Evolutionary conservation across 495 filamentous ascomycete genomes (phyloP).

Genomic region (Filosporella fistucella): DNA sequence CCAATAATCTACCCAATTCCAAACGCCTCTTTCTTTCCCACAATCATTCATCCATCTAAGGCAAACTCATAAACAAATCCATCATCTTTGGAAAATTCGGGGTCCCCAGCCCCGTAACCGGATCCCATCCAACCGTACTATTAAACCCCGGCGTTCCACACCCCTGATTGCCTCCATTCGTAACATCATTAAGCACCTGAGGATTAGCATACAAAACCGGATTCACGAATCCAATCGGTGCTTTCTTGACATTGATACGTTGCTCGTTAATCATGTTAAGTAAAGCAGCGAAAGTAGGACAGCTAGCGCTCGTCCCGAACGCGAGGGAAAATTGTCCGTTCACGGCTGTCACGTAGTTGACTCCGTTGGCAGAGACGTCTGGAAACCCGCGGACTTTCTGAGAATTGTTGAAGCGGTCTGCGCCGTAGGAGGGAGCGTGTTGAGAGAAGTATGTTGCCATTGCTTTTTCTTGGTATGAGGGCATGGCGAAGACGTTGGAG

Average conservation of each 20-base stretch:
- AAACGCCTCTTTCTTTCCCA: no score
- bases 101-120: slow-evolving; percentile 14
- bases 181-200: slow-evolving; percentile 58
- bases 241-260: slow-evolving; percentile 46
- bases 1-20: no score
- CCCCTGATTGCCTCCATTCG: slow-evolving; percentile 50
- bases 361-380: slow-evolving; percentile 59
- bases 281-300: slow-evolving; percentile 37
- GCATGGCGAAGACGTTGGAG: slow-evolving; percentile 59
- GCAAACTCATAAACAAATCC: slow-evolving; percentile 35
- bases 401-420: slow-evolving; percentile 41
- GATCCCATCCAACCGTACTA: slow-evolving; percentile 31
- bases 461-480: slow-evolving; percentile 50
- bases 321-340: slow-evolving; percentile 36
- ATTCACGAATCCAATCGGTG: slow-evolving; percentile 57
- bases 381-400: slow-evolving; percentile 54
- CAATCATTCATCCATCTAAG: slow-evolving; percentile 7
- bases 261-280: slow-evolving; percentile 61
- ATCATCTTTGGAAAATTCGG: slow-evolving; percentile 21
- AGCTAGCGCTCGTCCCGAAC: slow-evolving; percentile 45
- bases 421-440: slow-evolving; percentile 30
- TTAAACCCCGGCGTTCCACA: slow-evolving; percentile 54
- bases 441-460: slow-evolving; percentile 46
- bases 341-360: slow-evolving; percentile 48
- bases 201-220: slow-evolving; percentile 58